Base-by-base conservation (phyloP, 495 filamentous ascomycete genomes). In the Penicillium subrubescens region DNA sequence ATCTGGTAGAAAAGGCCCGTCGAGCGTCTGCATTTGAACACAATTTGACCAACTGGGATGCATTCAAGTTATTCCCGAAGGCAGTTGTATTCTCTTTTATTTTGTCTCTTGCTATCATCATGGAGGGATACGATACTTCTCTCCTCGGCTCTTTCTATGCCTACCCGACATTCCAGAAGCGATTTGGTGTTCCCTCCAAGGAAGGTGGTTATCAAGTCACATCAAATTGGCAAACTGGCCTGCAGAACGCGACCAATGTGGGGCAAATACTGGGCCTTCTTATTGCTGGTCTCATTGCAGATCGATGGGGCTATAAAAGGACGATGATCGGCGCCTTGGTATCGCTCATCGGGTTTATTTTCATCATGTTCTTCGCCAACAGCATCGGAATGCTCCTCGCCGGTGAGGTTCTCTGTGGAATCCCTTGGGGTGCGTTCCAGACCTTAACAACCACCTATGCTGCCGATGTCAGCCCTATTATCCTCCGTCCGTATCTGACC, bases 341-440 rank as follows among this genome's bases (percentile, higher is more conserved):
- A 6, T 65, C 84, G 11, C 76, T 91, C 3, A 81, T 77, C n/a
- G 83, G 73, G 17, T 87, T 90, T 71, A 88, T 86, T n/a, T 80
- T 86, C 35, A 80, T 92, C 65, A 85, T 89, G 70, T 90, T 91
- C 77, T 90, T 88, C 29, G 89, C 89, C 1, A 79, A 84, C 43
- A 85, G 79, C 66, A 79, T 91, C 1, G 75, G 85, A 27, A 82
- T 84, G 37, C 80, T 92, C 11, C 80, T 90, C 39, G 83, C 86
- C 21, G 89, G 83, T 2, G 88, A 91, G 72, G 88, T 92, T 58
- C 78, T 92, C 2, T 87, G 84, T 59, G 89, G 90, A 63, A 87
- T 92, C 59, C 86, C 88, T 37, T 92, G 89, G 89, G 90, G 90
- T 61, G 83, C 91, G 29, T 91, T 91, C 73, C 89, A 90, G 69